A percentile compares a stretch with the other conserved stretches of the same genome.
Conservation (phyloP, 805 yeast species). For the Schizosaccharomyces osmophilus region DNA sequence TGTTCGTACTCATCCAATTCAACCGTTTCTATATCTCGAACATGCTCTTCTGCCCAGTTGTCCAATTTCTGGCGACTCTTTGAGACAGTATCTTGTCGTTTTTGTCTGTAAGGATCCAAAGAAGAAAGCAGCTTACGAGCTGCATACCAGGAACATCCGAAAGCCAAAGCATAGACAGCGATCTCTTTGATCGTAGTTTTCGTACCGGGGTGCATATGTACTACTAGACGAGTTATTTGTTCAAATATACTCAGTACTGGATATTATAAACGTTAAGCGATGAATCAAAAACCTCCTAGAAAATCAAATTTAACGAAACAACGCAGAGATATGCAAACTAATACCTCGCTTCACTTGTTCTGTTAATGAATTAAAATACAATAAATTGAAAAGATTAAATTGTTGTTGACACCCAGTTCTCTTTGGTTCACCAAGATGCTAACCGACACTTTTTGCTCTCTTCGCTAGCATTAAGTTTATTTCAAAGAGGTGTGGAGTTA, state of each 20-base stretch:
- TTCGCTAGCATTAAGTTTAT: too few relatives aligned
- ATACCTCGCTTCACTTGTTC: too few relatives aligned
- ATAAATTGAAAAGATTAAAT: too few relatives aligned
- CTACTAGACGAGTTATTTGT: background rate
- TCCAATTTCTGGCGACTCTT: background rate
- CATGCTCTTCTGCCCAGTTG: background rate
- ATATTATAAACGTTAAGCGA: too few relatives aligned
- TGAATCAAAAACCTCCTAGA: too few relatives aligned
- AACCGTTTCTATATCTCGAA: conserved; percentile 9
- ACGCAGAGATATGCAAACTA: too few relatives aligned
- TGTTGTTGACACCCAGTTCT: too few relatives aligned
- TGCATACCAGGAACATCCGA: background rate
- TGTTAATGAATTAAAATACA: too few relatives aligned
- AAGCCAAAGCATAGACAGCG: background rate
- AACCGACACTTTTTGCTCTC: too few relatives aligned
- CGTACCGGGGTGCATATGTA: background rate
- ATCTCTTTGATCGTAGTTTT: background rate
- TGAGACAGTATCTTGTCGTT: background rate
- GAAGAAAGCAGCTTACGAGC: background rate
- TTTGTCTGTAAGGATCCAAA: background rate
- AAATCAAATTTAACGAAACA: too few relatives aligned
- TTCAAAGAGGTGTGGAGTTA: too few relatives aligned
- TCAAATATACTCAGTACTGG: background rate
- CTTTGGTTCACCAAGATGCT: too few relatives aligned
- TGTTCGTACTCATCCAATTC: conserved; percentile 51